These are phyloP conservation scores for Mediolabrus comicus DNA, from an alignment of 108 stramenopile genomes.

Conservation along the genomic window DNA sequence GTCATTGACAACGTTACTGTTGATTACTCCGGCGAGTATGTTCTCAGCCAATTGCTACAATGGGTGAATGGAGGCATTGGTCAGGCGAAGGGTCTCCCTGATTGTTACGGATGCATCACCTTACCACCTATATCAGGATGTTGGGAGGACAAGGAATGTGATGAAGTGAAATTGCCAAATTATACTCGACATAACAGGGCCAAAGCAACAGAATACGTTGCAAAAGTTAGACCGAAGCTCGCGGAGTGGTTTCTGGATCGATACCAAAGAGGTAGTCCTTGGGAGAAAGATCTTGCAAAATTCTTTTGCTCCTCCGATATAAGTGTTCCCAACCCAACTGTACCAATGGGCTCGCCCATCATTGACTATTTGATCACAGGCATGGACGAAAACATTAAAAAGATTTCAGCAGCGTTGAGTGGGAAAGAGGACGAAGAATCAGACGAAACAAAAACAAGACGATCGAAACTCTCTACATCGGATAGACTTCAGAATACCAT, in stretches of 20 bases:
- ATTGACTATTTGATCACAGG: slow-evolving; percentile 85
- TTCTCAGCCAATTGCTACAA: slow-evolving; percentile 78
- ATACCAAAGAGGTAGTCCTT: slow-evolving; percentile 72
- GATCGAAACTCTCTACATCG: slow-evolving; percentile 34
- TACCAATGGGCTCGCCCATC: slow-evolving; percentile 85
- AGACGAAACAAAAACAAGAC: slow-evolving; percentile 8
- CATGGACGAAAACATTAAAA: slow-evolving; percentile 64
- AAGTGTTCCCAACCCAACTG: slow-evolving; percentile 33
- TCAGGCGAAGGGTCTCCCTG: slow-evolving; percentile 73
- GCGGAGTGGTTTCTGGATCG: slow-evolving; percentile 80
- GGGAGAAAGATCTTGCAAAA: slow-evolving; percentile 65
- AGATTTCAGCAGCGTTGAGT: slow-evolving; percentile 46
- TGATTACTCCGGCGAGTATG: slow-evolving; percentile 81
- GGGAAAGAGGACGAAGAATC: slow-evolving; percentile 18
- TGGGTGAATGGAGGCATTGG: slow-evolving; percentile 91
- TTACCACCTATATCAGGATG: slow-evolving; percentile 65
- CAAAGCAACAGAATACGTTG: slow-evolving; percentile 47
- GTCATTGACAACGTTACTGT: slow-evolving; percentile 73
- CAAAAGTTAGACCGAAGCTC: slow-evolving; percentile 60
- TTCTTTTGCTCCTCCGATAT: slow-evolving; percentile 42
- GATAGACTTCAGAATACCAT: slow-evolving; percentile 68
- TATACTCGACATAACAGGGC: slow-evolving; percentile 17
- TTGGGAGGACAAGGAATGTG: slow-evolving; percentile 30
- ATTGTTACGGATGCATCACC: slow-evolving; percentile 65
- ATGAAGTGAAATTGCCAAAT: slow-evolving; percentile 31